Evolutionary conservation across 768 basidiomycete species (phyloP).

Genomic region (Paxillus rubicundulus): DNA sequence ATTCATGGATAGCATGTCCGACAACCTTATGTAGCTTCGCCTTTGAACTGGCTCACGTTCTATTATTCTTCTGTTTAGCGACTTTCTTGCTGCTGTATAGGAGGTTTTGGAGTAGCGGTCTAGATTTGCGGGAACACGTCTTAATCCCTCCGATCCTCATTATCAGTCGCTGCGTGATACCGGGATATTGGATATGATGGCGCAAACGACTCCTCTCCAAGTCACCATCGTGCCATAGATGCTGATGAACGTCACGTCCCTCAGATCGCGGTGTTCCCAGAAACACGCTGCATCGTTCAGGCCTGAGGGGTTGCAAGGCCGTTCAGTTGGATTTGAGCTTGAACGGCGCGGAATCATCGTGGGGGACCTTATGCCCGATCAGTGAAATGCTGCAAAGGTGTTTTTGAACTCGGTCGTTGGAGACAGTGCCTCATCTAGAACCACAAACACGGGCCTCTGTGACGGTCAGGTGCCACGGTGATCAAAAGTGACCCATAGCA

Average conservation of each 20-base stretch:
- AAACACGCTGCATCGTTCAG: constrained; percentile 2
- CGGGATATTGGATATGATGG: constrained; percentile 7
- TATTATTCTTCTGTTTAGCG: constrained; percentile 12
- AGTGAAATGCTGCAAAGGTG: constrained; percentile 20
- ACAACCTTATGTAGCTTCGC: constrained; percentile 21
- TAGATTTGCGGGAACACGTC: constrained; percentile 10
- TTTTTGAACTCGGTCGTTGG: constrained; percentile 4
- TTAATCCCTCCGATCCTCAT: constrained; percentile 2
- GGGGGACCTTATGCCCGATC: constrained; percentile 25
- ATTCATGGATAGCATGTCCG: background rate
- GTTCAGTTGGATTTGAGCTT: background rate
- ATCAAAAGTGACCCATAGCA: constrained; percentile 5
- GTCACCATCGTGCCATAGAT: background rate
- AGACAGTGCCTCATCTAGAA: constrained; percentile 4
- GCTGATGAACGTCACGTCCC: constrained; percentile 5
- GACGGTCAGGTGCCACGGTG: background rate
- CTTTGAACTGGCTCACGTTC: constrained; percentile 23
- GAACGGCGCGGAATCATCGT: constrained; percentile 25
- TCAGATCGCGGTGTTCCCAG: constrained; percentile 18
- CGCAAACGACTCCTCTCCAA: background rate
- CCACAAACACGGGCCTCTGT: constrained; percentile 13
- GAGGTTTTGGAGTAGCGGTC: constrained; percentile 14
- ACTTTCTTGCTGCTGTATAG: constrained; percentile 4
- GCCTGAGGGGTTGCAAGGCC: background rate
- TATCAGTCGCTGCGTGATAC: background rate